phyloP scores from a whole-genome alignment of 208 protist genomes.

The Trypanosoma brucei region DNA sequence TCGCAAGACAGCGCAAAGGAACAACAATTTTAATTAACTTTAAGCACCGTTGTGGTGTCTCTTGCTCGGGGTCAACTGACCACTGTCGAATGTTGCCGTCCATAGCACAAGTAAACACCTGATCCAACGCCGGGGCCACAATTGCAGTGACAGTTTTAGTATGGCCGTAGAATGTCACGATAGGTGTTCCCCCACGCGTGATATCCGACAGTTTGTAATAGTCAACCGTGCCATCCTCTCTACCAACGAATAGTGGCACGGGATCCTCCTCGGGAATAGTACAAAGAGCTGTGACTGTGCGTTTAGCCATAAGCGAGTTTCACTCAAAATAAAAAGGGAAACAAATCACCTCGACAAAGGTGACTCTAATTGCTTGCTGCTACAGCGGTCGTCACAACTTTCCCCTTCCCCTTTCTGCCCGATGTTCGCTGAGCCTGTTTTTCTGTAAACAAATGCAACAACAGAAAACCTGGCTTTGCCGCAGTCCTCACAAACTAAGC shows the following conservation, averaged over 20 bases:
- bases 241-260: slow-evolving; percentile 56
- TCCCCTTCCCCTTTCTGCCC: not conserved
- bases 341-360: no score
- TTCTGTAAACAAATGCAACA: no score
- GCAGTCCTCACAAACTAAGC: no score
- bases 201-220: slow-evolving; percentile 54
- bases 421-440: no score
- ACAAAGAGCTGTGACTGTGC: slow-evolving; percentile 53
- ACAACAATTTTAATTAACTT: slow-evolving; percentile 39
- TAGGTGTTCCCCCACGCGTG: slow-evolving; percentile 45
- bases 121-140: slow-evolving; percentile 31
- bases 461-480: no score
- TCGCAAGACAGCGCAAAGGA: slow-evolving; percentile 43
- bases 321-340: not conserved
- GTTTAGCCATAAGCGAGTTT: slow-evolving; percentile 15
- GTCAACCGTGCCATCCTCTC: slow-evolving; percentile 73
- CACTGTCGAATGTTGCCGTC: slow-evolving; percentile 74
- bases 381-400: not conserved
- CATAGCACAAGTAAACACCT: slow-evolving; percentile 62
- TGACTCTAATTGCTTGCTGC: no score
- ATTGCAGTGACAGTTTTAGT: slow-evolving; percentile 55
- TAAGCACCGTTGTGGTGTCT: slow-evolving; percentile 21
- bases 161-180: slow-evolving; percentile 55
- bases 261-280: slow-evolving; percentile 33
- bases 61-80: slow-evolving; percentile 34